A percentile compares a stretch with the other conserved stretches of the same genome.
Evolutionary conservation across 768 basidiomycete genomes (phyloP).

Genomic region (Strobilomyces confusus): DNA sequence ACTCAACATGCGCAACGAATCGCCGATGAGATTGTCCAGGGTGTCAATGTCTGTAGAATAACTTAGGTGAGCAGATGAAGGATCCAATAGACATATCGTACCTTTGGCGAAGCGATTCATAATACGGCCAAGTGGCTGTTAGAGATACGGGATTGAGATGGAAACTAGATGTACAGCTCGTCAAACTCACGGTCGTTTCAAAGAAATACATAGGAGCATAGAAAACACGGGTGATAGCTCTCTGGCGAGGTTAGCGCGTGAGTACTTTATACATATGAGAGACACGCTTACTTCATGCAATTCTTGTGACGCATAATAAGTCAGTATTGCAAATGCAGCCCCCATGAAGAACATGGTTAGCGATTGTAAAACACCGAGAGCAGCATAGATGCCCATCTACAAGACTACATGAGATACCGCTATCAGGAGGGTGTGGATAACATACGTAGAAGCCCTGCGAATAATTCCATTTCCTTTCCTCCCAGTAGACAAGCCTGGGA

Average conservation of each 20-base stretch:
- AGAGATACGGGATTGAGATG: background rate
- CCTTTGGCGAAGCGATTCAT: constrained; percentile 89
- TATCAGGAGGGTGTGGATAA: constrained; percentile 28
- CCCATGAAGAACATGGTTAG: constrained; percentile 67
- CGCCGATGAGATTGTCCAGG: constrained; percentile 71
- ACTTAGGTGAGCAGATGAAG: background rate
- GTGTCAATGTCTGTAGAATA: constrained; percentile 60
- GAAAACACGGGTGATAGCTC: constrained; percentile 66
- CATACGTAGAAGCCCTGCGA: constrained; percentile 70
- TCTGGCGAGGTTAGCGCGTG: constrained; percentile 29
- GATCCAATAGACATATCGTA: constrained; percentile 31
- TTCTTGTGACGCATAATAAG: constrained; percentile 71
- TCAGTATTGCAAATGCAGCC: constrained; percentile 56
- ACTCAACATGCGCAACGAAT: constrained; percentile 71
- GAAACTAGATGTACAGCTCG: background rate
- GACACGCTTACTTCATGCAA: constrained; percentile 52
- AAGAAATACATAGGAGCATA: constrained; percentile 89
- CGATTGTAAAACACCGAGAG: constrained; percentile 67
- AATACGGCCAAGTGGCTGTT: constrained; percentile 75
- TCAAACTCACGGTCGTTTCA: constrained; percentile 63
- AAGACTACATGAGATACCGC: background rate
- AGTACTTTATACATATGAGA: background rate
- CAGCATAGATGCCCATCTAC: constrained; percentile 81
- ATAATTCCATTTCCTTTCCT: constrained; percentile 47
- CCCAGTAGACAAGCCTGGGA: constrained; percentile 73